Percentiles rank a stretch among this genome's conserved stretches.
Evolutionary conservation across 257 asterid genomes (phyloP).

Genomic region (Jasminum sambac): DNA sequence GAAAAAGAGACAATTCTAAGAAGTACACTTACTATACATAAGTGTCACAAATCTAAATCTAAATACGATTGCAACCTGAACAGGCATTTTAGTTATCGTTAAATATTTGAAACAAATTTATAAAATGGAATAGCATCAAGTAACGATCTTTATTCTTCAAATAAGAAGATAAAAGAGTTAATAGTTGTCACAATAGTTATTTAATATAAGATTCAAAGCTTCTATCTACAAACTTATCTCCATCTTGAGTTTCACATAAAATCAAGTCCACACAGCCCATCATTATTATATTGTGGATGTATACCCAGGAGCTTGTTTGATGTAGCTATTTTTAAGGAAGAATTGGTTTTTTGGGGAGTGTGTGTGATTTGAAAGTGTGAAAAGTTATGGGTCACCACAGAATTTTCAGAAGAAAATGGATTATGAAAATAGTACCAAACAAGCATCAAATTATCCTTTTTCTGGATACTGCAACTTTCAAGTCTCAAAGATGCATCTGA

Average conservation of each 20-base stretch:
- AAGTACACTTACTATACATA: too few relatives aligned
- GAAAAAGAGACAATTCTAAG: conserved; percentile 12
- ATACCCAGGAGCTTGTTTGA: too few relatives aligned
- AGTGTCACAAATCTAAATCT: too few relatives aligned
- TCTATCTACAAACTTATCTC: conserved; percentile 1
- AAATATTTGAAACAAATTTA: neutral
- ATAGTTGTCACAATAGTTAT: too few relatives aligned
- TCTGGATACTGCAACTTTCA: conserved; percentile 6
- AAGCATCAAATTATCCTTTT: too few relatives aligned
- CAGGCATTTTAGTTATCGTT: neutral
- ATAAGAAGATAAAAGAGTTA: conserved; percentile 1
- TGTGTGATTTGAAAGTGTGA: too few relatives aligned
- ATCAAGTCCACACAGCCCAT: conserved; percentile 5
- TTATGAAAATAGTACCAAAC: too few relatives aligned
- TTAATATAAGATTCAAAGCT: conserved; percentile 3
- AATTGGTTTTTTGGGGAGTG: too few relatives aligned
- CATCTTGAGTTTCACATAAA: conserved; percentile 6
- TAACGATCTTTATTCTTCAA: conserved; percentile 15
- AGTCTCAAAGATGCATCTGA: neutral
- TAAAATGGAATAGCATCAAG: conserved; percentile 1
- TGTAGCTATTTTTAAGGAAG: too few relatives aligned
- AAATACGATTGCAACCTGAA: conserved; percentile 10
- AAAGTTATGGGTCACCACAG: too few relatives aligned
- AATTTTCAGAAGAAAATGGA: too few relatives aligned
- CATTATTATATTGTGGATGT: neutral